Percentiles rank a stretch among this genome's conserved stretches.
Evolutionary conservation across 192 early-diverging fungal genomes (phyloP).

Genomic region (Pilaira anomala): DNA sequence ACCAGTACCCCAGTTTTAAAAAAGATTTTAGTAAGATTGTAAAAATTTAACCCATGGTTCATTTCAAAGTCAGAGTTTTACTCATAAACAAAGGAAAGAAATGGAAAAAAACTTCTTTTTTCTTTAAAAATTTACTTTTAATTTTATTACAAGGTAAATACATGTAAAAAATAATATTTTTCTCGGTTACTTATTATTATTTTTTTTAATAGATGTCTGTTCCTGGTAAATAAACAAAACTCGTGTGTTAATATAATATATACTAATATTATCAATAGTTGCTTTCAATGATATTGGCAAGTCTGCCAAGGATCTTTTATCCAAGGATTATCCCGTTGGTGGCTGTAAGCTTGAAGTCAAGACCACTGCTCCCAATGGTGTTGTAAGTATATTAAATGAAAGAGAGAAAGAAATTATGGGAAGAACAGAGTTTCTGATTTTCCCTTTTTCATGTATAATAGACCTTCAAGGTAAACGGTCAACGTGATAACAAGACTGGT

Average conservation of each 20-base stretch:
- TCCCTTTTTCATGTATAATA: slow-evolving; percentile 27
- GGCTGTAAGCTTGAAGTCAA: slow-evolving; percentile 95
- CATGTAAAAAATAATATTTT: too few relatives aligned
- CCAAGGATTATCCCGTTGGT: slow-evolving; percentile 96
- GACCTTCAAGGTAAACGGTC: slow-evolving; percentile 94
- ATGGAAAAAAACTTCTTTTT: background rate
- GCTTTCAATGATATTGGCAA: slow-evolving; percentile 94
- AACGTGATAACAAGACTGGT: slow-evolving; percentile 93
- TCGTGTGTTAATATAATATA: background rate
- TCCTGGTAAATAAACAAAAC: slow-evolving; percentile 18
- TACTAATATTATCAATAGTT: slow-evolving; percentile 37
- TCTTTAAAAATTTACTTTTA: background rate
- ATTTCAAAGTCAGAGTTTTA: too few relatives aligned
- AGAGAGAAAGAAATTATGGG: too few relatives aligned
- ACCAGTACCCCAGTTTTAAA: too few relatives aligned
- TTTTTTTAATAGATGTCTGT: slow-evolving; percentile 19
- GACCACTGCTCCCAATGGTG: slow-evolving; percentile 93
- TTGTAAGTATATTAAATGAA: slow-evolving; percentile 72
- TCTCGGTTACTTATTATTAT: too few relatives aligned
- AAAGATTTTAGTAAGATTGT: too few relatives aligned
- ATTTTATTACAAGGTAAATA: too few relatives aligned
- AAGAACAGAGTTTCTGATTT: too few relatives aligned
- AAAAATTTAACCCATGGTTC: too few relatives aligned
- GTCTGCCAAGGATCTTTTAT: slow-evolving; percentile 89
- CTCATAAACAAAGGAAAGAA: too few relatives aligned